Evolutionary conservation across 1,139 yeast species (phyloP), one percentile per base, ranked within the genome.

Genomic region (Geotrichum histeridarum): DNA sequence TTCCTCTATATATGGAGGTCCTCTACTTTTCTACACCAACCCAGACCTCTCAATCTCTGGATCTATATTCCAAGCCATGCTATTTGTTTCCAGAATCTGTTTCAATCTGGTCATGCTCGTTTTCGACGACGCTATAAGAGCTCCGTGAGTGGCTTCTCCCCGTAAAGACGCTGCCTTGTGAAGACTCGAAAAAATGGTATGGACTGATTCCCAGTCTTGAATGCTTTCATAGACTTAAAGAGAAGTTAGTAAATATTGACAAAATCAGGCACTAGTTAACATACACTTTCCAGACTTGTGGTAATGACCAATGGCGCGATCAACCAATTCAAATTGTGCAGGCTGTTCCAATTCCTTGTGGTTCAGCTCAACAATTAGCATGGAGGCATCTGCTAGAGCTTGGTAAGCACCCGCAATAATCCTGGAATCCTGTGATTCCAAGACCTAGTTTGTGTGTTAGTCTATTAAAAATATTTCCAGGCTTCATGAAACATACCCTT

Each of bases 381-480:
- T 57, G 35, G 61, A 56, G 7, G 66, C 60, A 44, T 57, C 61
- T 1, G 65, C 58, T 50, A 63, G 46, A 27, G 51, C 54, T 35
- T 60, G 61, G 44, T 56, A 62, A 2, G 64, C 63, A 38, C 61
- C 61, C 8, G 60, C 68, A 5, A 61, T 51, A 32, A 66, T 54
- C 22, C 43, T 53, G 1, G 55, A 54, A 37, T 50, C 51, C 9
- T 58, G 61, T 2, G 63, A 57, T 53, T 66, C 69, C 15, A 60
- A 49, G n/a, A 65, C 53, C 48, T 54, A 45, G n/a, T 35, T 31
- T n/a, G 18, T 11, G 14, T 43, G 33, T 11, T 47, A 12, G 36
- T 18, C 11, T n/a, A 41, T 30, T 38, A 41, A 31, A 27, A 15
- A 37, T n/a, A 14, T 14, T 18, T 38, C 11, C 2, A 27, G 32